Conservation (phyloP, 441 rosid species). For the Isatis lusitanica region DNA sequence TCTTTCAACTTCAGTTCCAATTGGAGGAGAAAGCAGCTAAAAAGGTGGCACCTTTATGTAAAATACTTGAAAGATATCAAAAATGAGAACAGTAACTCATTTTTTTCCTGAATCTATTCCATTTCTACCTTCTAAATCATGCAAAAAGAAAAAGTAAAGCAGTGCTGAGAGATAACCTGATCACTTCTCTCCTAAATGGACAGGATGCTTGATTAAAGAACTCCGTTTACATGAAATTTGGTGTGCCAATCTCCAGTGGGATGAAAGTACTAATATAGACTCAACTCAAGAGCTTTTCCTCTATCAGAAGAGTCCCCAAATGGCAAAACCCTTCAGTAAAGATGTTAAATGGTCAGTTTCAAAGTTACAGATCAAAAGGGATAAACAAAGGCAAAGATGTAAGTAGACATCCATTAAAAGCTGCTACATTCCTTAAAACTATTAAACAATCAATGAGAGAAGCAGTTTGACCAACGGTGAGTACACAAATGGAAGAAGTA, state of each 20-base stretch:
- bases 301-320: background rate
- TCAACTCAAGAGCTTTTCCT: background rate
- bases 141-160: background rate
- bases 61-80: background rate
- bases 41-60: background rate
- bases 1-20: background rate
- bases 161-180: constrained; percentile 41
- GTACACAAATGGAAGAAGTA: background rate
- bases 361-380: background rate
- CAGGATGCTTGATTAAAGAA: constrained; percentile 43
- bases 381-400: background rate
- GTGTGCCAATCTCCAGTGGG: constrained; percentile 40
- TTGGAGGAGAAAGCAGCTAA: background rate
- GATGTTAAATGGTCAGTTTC: background rate
- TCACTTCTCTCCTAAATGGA: constrained; percentile 51
- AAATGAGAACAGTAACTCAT: background rate
- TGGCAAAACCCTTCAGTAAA: background rate
- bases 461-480: background rate
- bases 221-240: constrained; percentile 43
- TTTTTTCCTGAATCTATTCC: background rate
- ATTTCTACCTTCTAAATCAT: background rate
- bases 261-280: background rate
- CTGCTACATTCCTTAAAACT: background rate
- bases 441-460: background rate
- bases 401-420: background rate